These are phyloP conservation scores for Cyanidium caldarium DNA, from an alignment of 23 red algal genomes.

Conservation along the genomic window DNA sequence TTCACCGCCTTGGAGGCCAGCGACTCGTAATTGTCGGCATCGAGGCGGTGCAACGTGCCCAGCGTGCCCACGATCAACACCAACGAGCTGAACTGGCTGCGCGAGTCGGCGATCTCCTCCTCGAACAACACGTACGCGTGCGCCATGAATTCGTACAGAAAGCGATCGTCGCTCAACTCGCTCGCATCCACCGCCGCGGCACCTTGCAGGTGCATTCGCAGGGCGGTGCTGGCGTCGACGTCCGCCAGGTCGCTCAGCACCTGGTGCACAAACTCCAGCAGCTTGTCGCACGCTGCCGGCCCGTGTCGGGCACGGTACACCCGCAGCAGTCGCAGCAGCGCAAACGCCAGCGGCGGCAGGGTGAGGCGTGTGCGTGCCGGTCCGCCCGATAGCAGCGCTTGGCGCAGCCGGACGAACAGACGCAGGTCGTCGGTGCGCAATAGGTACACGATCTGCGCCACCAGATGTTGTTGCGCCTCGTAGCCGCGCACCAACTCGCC, in stretches of 20 bases:
- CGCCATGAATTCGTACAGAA: slow-evolving; percentile 50
- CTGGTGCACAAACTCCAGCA: slow-evolving; percentile 44
- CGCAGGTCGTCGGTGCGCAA: slow-evolving; percentile 26
- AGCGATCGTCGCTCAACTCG: no score
- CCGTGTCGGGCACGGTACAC: no score
- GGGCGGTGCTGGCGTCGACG: slow-evolving; percentile 8
- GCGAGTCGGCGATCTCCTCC: slow-evolving; percentile 16
- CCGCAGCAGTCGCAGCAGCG: slow-evolving; percentile 28
- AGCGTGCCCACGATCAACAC: slow-evolving; percentile 21
- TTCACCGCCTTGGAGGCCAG: slow-evolving; percentile 42
- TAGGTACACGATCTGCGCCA: slow-evolving; percentile 52
- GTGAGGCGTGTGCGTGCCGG: slow-evolving; percentile 22
- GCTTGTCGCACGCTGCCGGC: no score
- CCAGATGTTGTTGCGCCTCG: slow-evolving; percentile 24
- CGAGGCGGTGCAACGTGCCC: slow-evolving; percentile 15
- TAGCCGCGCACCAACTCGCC: no score
- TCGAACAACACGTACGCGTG: slow-evolving; percentile 34
- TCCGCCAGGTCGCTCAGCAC: slow-evolving; percentile 16
- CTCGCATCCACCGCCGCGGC: slow-evolving; percentile 30
- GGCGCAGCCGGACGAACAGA: slow-evolving; percentile 13
- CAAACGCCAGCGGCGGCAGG: slow-evolving; percentile 44
- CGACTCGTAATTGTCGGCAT: slow-evolving; percentile 34
- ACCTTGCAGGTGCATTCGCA: slow-evolving; percentile 33
- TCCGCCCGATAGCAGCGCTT: slow-evolving; percentile 23
- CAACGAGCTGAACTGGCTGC: slow-evolving; percentile 25